Evolutionary conservation across 768 basidiomycete genomes (phyloP).

Genomic region (Naematelia aurantialba): DNA sequence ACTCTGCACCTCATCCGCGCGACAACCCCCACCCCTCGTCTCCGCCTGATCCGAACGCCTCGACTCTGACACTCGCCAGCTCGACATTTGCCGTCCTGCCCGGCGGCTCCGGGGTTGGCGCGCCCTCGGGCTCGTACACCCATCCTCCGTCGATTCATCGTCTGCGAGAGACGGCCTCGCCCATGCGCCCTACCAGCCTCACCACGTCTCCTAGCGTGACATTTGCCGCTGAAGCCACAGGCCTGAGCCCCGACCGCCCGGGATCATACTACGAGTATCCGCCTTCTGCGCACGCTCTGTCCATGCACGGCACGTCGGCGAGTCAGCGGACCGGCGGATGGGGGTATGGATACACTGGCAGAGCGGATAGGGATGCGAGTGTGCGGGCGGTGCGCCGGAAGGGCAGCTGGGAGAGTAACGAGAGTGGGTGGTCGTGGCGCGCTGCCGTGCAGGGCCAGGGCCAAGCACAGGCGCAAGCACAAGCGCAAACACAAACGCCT

Average conservation of each 20-base stretch:
- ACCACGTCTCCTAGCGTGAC: constrained; percentile 6
- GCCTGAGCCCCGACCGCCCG: not conserved
- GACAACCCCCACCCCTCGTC: constrained; percentile 93
- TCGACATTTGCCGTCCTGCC: constrained; percentile 67
- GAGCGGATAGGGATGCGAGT: constrained; percentile 71
- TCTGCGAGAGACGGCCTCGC: not conserved
- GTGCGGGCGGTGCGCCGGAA: constrained; percentile 82
- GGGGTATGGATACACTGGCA: constrained; percentile 2
- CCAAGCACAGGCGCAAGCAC: no score
- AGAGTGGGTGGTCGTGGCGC: constrained; percentile 53
- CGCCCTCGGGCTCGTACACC: not conserved
- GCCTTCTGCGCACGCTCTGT: constrained; percentile 14
- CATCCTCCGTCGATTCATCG: not conserved
- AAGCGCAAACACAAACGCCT: no score
- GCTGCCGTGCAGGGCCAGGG: constrained; percentile 4
- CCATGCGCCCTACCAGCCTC: not conserved
- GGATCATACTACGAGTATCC: constrained; percentile 7
- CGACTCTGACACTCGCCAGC: constrained; percentile 84
- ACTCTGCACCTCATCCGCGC: constrained; percentile 87
- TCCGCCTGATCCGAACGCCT: constrained; percentile 86
- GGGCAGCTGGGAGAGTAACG: constrained; percentile 88
- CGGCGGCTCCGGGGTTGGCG: not conserved
- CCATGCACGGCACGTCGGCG: constrained; percentile 9
- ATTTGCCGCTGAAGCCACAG: constrained; percentile 1
- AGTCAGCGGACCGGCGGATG: constrained; percentile 13